Base-by-base conservation (phyloP, 768 basidiomycete genomes). In the Gyrodon lividus region DNA sequence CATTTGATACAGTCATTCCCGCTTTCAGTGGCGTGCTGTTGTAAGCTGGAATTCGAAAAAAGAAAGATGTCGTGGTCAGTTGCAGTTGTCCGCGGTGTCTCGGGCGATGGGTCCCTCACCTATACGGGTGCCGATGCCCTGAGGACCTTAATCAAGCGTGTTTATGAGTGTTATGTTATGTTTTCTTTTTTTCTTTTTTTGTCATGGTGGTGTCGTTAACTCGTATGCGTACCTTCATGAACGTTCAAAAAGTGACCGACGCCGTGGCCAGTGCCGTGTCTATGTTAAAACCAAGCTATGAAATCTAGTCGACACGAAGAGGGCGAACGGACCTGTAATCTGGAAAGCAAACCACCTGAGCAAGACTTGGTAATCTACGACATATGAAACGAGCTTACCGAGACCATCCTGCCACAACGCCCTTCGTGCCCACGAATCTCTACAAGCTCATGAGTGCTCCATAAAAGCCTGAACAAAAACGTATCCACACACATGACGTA, bases 231-330 rank as follows among this genome's bases (percentile, higher is more conserved):
- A 74, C 74, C 76, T 77, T 98, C 94, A 61, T 98, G 95, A 0
- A 98, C 95, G 54, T 97, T 97, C 48, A 98, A 71, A 73, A 88
- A 98, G 58, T 90, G 86, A 0, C 96, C 96, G 28, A 99, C 89
- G 30, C 97, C 96, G 60, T 98, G 96, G 0, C 93, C 93, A 17
- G 95, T 97, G 5, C 92, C 90, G 55, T 97, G 94, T 53, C 92
- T 87, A 46, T 6, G 37, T 56, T 31, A 33, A 28, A 30, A 38
- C 49, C 57, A 47, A 47, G 47, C 35, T 14, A 31, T 54, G n/a
- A 51, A 33, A 47, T 37, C 24, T 3, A 46, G 13, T n/a, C 33
- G 28, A 19, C 9, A 43, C 7, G 38, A 43, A 37, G 35, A 54
- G 34, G 48, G 4, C 22, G 17, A 20, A 45, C 61, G 51, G 56